Percentiles rank a stretch among this genome's conserved stretches.
Evolutionary conservation across 495 filamentous ascomycete species (phyloP).

Genomic region (Lindgomyces ingoldianus): DNA sequence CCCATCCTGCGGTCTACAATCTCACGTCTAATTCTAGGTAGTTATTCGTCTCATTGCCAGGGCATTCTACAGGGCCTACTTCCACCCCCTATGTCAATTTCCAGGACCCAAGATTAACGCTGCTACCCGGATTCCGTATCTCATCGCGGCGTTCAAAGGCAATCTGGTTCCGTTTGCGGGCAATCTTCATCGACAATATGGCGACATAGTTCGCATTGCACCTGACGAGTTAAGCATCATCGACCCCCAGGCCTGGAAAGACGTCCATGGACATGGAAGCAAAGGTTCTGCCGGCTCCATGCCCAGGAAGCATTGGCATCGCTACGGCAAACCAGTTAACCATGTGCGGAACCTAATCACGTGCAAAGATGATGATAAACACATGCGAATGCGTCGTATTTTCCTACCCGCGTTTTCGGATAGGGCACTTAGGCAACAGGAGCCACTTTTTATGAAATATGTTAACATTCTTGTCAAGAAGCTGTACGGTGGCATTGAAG

Average conservation of each 20-base stretch:
- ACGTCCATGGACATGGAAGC: slow-evolving; percentile 56
- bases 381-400: slow-evolving; percentile 33
- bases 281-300: slow-evolving; percentile 29
- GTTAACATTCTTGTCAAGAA: slow-evolving; percentile 44
- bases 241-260: slow-evolving; percentile 53
- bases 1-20: neutral
- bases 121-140: slow-evolving; percentile 19
- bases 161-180: neutral
- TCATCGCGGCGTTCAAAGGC: slow-evolving; percentile 13
- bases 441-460: slow-evolving; percentile 47
- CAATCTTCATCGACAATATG: slow-evolving; percentile 43
- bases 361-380: slow-evolving; percentile 35
- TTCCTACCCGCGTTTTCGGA: slow-evolving; percentile 44
- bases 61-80: slow-evolving; percentile 49
- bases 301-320: slow-evolving; percentile 46
- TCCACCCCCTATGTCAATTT: slow-evolving; percentile 49
- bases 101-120: slow-evolving; percentile 50
- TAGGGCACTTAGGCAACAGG: slow-evolving; percentile 51
- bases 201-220: slow-evolving; percentile 56
- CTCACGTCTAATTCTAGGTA: slow-evolving; percentile 1
- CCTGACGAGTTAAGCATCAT: slow-evolving; percentile 60
- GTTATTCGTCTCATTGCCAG: slow-evolving; percentile 8
- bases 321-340: slow-evolving; percentile 35
- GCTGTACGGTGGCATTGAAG: slow-evolving; percentile 26
- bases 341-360: slow-evolving; percentile 29